phyloP scores from a whole-genome alignment of 495 filamentous ascomycete genomes.

The Penicillium subrubescens region DNA sequence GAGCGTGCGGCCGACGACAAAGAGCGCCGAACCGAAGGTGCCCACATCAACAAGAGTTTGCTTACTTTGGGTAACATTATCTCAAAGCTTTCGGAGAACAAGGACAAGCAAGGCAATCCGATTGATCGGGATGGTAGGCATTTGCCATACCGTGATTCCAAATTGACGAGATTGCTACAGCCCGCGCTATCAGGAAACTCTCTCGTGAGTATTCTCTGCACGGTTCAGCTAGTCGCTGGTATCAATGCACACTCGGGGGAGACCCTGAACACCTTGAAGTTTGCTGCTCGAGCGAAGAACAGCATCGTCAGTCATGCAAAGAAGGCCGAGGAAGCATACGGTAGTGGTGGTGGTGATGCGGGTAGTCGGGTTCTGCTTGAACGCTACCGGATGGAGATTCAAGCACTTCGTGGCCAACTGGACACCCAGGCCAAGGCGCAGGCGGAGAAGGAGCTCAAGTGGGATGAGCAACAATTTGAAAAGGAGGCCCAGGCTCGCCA shows the following conservation, averaged over 20 bases:
- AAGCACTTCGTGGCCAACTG: conserved; percentile 76
- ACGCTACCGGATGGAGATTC: conserved; percentile 92
- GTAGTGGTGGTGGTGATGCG: conserved; percentile 69
- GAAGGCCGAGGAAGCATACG: conserved; percentile 86
- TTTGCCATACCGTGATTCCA: conserved; percentile 94
- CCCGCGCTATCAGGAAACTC: conserved; percentile 92
- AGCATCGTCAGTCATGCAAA: conserved; percentile 98
- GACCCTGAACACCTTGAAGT: conserved; percentile 94
- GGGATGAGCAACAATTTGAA: conserved; percentile 74
- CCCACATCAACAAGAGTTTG: conserved; percentile 97
- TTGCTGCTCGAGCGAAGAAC: conserved; percentile 94
- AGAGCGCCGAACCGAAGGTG: conserved; percentile 89
- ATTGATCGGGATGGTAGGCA: conserved; percentile 84
- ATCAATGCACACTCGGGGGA: conserved; percentile 73
- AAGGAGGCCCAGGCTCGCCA: conserved; percentile 82
- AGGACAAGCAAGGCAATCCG: conserved; percentile 76
- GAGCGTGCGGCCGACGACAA: conserved; percentile 95
- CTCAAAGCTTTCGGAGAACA: conserved; percentile 78
- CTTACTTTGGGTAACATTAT: conserved; percentile 96
- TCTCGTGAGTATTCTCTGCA: conserved; percentile 95
- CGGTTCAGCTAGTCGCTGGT: conserved; percentile 76
- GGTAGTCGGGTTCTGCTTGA: conserved; percentile 87
- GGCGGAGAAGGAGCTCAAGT: conserved; percentile 65
- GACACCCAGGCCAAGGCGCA: conserved; percentile 74
- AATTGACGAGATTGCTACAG: conserved; percentile 90